phyloP scores from a whole-genome alignment of 2,329 filamentous ascomycete species.

The Alternaria sp. region DNA sequence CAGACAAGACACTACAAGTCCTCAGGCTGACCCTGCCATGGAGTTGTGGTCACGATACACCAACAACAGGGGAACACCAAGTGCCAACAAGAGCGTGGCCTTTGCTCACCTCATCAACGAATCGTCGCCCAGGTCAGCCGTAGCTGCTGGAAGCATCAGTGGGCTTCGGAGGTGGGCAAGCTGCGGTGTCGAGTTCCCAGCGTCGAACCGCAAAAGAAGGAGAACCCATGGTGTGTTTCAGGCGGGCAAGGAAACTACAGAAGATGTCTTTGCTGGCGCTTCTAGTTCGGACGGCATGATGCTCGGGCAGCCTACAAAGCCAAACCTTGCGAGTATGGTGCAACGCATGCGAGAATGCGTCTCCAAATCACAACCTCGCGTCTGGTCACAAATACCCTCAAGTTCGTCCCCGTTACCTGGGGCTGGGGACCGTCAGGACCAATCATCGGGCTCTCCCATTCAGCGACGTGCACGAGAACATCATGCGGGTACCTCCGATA shows the following conservation, averaged over 20 bases:
- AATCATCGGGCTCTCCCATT: constrained; percentile 42
- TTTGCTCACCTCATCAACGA: constrained; percentile 57
- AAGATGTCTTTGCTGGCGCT: constrained; percentile 42
- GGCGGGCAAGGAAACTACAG: constrained; percentile 34
- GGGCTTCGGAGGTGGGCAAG: constrained; percentile 61
- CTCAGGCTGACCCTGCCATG: constrained; percentile 57
- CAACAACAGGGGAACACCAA: constrained; percentile 50
- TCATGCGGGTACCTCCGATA: constrained; percentile 19
- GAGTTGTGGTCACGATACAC: constrained; percentile 60
- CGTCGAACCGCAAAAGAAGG: constrained; percentile 54
- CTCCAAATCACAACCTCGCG: constrained; percentile 35
- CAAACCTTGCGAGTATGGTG: constrained; percentile 48
- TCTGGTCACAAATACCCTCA: constrained; percentile 49
- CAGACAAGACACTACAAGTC: constrained; percentile 50
- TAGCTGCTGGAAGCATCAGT: constrained; percentile 56
- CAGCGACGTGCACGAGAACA: constrained; percentile 37
- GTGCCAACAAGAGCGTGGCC: constrained; percentile 49
- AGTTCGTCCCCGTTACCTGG: constrained; percentile 60
- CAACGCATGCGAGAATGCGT: constrained; percentile 59
- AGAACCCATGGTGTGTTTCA: constrained; percentile 49
- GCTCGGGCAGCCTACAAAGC: constrained; percentile 36
- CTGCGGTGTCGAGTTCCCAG: constrained; percentile 60
- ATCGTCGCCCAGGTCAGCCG: constrained; percentile 56
- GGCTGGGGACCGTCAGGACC: constrained; percentile 25
- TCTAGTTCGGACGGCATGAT: constrained; percentile 45